These are phyloP conservation scores for Dactylis glomerata DNA, from an alignment of 176 grass and related monocot genomes.

Conservation along the genomic window DNA sequence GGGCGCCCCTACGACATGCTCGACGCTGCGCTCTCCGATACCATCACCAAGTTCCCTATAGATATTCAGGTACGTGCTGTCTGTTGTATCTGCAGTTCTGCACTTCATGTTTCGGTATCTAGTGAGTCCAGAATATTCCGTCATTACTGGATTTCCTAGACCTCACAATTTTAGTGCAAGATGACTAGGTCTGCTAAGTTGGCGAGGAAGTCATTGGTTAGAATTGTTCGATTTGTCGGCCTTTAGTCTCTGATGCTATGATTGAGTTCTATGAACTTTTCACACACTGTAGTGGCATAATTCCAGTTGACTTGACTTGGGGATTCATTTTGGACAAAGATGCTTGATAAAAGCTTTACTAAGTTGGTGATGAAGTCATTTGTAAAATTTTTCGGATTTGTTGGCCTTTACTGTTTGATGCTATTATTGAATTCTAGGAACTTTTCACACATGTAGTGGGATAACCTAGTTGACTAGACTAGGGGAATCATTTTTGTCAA, in stretches of 20 bases:
- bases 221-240: not conserved
- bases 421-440: not conserved
- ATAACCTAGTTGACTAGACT: not conserved
- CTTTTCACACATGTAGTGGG: not conserved
- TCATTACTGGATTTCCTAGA: not conserved
- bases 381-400: not conserved
- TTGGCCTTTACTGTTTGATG: constrained; percentile 18
- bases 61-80: constrained; percentile 78
- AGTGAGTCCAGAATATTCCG: not conserved
- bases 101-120: not conserved
- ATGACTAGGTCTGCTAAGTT: constrained; percentile 16
- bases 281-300: not conserved
- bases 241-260: constrained; percentile 19
- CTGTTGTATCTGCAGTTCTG: not conserved
- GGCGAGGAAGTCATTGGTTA: not conserved
- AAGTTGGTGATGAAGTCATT: not conserved
- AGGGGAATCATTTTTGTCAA: not conserved
- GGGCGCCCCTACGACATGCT: constrained; percentile 94
- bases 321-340: not conserved
- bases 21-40: constrained; percentile 86
- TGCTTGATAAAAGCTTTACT: not conserved
- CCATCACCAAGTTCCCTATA: constrained; percentile 69
- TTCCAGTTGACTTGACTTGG: not conserved
- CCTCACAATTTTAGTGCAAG: constrained; percentile 3
- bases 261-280: not conserved